Conservation (phyloP, 2,329 filamentous ascomycete species). For the Aspergillus fructus region DNA sequence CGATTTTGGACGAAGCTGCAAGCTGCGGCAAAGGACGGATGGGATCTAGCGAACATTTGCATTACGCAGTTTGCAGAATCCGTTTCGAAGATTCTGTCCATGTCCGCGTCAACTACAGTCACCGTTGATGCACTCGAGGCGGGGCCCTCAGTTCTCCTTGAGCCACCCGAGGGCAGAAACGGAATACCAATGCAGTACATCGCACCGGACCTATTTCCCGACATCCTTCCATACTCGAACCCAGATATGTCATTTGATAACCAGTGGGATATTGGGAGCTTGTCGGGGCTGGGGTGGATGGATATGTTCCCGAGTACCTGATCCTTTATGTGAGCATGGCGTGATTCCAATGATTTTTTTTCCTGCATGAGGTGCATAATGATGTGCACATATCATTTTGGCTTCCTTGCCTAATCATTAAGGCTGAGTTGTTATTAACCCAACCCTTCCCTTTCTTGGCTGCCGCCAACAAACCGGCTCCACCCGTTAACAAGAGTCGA, state of each 20-base stretch:
- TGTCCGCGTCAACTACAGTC: neutral
- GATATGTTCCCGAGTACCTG: neutral
- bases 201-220: slow-evolving; percentile 9
- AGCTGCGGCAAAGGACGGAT: slow-evolving; percentile 16
- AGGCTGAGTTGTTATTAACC: no score
- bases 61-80: slow-evolving; percentile 19
- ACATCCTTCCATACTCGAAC: slow-evolving; percentile 16
- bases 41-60: slow-evolving; percentile 23
- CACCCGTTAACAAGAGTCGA: slow-evolving; percentile 15
- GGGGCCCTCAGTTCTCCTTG: neutral
- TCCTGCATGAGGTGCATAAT: no score
- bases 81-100: slow-evolving; percentile 15
- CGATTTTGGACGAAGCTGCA: slow-evolving; percentile 10
- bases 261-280: slow-evolving; percentile 13
- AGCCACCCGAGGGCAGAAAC: neutral
- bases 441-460: no score
- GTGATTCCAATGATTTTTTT: no score
- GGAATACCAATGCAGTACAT: slow-evolving; percentile 2
- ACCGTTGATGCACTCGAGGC: neutral
- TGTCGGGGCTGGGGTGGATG: slow-evolving; percentile 14
- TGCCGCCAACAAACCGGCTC: no score
- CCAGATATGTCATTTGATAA: slow-evolving; percentile 17
- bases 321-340: no score
- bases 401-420: no score
- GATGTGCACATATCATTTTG: no score